A percentile compares a stretch with the other conserved stretches of the same genome.
phyloP scores from a whole-genome alignment of 352 stramenopile species.

The Globisporangium recalcitrans region DNA sequence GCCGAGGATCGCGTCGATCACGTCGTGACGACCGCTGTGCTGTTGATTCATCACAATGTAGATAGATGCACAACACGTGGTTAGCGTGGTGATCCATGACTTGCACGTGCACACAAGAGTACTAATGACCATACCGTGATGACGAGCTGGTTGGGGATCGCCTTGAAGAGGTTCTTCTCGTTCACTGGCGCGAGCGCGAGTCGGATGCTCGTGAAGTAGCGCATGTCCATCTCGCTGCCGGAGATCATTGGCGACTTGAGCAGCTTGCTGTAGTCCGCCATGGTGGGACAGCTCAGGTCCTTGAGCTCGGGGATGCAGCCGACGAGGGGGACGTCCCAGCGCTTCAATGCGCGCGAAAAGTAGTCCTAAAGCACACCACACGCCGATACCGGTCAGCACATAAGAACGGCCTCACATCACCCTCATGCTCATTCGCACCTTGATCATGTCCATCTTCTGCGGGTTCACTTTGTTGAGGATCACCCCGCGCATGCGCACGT shows the following conservation, averaged over 20 bases:
- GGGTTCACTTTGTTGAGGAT: conserved; percentile 89
- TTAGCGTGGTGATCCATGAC: not conserved
- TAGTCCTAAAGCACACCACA: conserved; percentile 51
- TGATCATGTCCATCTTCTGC: conserved; percentile 88
- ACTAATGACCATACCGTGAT: conserved; percentile 52
- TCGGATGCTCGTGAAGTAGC: conserved; percentile 83
- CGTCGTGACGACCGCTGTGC: conserved; percentile 76
- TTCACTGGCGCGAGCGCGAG: conserved; percentile 76
- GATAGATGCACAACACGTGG: not conserved
- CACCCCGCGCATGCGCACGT: conserved; percentile 67
- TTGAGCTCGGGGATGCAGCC: conserved; percentile 86
- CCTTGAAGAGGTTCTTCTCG: conserved; percentile 75
- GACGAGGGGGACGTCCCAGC: conserved; percentile 85
- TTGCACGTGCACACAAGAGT: not conserved
- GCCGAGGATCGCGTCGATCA: conserved; percentile 82
- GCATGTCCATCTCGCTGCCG: conserved; percentile 64
- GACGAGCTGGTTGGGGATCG: conserved; percentile 79
- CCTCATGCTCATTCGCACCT: conserved; percentile 49
- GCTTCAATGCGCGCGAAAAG: conserved; percentile 84
- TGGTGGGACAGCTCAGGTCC: conserved; percentile 78
- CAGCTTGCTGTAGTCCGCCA: conserved; percentile 84
- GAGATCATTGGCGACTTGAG: conserved; percentile 80
- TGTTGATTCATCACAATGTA: conserved; percentile 15
- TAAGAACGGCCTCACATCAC: not conserved
- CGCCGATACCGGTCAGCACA: not conserved